phyloP scores from a whole-genome alignment of 2,329 filamentous ascomycete genomes.

The Cytospora leucostoma region DNA sequence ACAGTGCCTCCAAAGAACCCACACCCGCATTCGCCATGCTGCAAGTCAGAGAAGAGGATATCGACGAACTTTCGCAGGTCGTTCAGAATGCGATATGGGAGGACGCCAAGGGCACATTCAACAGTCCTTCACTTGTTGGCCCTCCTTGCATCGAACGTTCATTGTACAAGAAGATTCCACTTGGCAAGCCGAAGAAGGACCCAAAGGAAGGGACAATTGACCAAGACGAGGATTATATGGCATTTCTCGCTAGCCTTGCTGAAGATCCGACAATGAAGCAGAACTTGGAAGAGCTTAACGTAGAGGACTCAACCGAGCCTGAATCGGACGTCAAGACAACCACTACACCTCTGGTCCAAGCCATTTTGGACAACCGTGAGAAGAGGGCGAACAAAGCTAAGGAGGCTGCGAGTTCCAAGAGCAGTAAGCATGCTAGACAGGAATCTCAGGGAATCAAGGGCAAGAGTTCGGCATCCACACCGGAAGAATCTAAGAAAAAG shows the following conservation, averaged over 20 bases:
- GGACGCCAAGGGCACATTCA: slow-evolving; percentile 77
- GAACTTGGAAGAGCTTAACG: slow-evolving; percentile 51
- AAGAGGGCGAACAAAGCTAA: slow-evolving; percentile 79
- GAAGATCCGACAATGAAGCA: slow-evolving; percentile 54
- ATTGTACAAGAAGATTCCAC: slow-evolving; percentile 80
- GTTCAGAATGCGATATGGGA: slow-evolving; percentile 73
- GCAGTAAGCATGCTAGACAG: slow-evolving; percentile 57
- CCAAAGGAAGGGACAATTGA: slow-evolving; percentile 92
- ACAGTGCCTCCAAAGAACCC: slow-evolving; percentile 81
- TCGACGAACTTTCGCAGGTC: slow-evolving; percentile 67
- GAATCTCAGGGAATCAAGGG: slow-evolving; percentile 55
- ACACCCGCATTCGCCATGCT: slow-evolving; percentile 79
- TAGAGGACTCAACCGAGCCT: slow-evolving; percentile 49
- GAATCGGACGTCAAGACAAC: slow-evolving; percentile 64
- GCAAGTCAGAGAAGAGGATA: slow-evolving; percentile 72
- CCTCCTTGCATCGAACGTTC: slow-evolving; percentile 81
- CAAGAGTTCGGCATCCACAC: slow-evolving; percentile 39
- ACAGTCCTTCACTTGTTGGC: slow-evolving; percentile 71
- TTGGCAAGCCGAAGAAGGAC: slow-evolving; percentile 73
- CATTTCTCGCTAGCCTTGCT: slow-evolving; percentile 84
- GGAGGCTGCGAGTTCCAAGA: slow-evolving; percentile 56
- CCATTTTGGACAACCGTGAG: slow-evolving; percentile 82
- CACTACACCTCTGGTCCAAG: slow-evolving; percentile 70
- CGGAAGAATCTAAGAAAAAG: slow-evolving; percentile 54
- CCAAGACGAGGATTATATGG: slow-evolving; percentile 93